Base-by-base conservation (phyloP, 257 asterid genomes). In the Thymus mandschuricus region DNA sequence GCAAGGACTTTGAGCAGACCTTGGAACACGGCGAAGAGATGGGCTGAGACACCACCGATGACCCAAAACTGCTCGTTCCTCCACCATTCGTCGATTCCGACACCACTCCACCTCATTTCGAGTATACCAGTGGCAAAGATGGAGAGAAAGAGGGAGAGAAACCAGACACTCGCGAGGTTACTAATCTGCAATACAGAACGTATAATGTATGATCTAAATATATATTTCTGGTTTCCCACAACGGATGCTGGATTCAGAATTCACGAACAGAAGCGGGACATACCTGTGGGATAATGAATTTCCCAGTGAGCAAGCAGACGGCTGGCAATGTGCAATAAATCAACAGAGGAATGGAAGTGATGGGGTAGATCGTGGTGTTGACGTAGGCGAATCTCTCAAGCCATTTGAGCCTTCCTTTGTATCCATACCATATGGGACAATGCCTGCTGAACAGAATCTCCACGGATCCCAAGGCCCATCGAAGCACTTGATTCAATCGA, bases 11-110 rank as follows among this genome's bases (percentile, higher is more conserved):
- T 93, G 81, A 93, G 98, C 78, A 93, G 57, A 11, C 98, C 98
- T 79, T 93, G 98, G 88, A 91, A 78, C 66, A 93, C 96, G 0
- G 98, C 98, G 40, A 93, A 93, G 57, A 89, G 83, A 78, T 93
- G 98, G 66, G 98, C 80, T 2, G 98, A 92, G 75, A 92, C 97
- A 66, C 98, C 97, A 71, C 97, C 98, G 12, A 92, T 92, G 81
- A 92, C 97, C 97, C 98, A 93, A 80, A 93, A 93, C 84, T 93
- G 98, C 83, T 93, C 98, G 40, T 93, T 93, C 78, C 98, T 90
- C 98, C 98, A 93, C 98, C 98, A 93, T 77, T 93, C 98, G 15
- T 93, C 97, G 28, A 93, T 93, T 72, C 96, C 92, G 11, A 93
- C 98, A 43, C 97, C 98, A 67, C 98, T 91, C 98, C 98, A 93